Percentiles rank a stretch among this genome's conserved stretches.
phyloP scores from a whole-genome alignment of 169 alveolate species.

The Plasmodium vivax region DNA sequence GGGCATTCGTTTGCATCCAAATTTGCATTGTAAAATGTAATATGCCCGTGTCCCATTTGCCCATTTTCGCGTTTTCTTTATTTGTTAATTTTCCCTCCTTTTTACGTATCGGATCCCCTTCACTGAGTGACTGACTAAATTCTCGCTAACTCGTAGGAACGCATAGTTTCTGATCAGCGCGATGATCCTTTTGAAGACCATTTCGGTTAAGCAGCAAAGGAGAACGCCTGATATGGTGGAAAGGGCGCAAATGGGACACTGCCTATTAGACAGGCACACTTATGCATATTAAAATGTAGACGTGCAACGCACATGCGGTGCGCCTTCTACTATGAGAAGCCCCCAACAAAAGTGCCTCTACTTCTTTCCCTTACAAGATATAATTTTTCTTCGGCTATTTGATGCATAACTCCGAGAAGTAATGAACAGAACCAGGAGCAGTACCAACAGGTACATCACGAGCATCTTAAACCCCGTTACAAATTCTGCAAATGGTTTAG shows the following conservation, averaged over 20 bases:
- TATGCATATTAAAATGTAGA: slow-evolving; percentile 7
- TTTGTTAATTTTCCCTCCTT: background rate
- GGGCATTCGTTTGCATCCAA: background rate
- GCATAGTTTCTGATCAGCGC: slow-evolving; percentile 11
- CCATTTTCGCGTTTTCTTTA: background rate
- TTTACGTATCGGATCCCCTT: slow-evolving; percentile 71
- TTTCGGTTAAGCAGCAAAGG: slow-evolving; percentile 39
- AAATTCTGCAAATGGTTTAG: slow-evolving; percentile 49
- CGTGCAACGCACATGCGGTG: background rate
- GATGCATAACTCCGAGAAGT: slow-evolving; percentile 61
- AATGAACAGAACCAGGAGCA: slow-evolving; percentile 20
- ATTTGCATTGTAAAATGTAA: background rate
- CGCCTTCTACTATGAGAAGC: background rate
- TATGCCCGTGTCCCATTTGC: background rate
- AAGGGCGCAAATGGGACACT: background rate
- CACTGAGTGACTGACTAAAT: slow-evolving; percentile 30
- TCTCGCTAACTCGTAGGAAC: background rate
- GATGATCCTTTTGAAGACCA: slow-evolving; percentile 34
- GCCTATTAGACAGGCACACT: background rate
- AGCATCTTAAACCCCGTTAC: slow-evolving; percentile 50
- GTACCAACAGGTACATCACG: slow-evolving; percentile 18
- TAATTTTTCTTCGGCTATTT: slow-evolving; percentile 45
- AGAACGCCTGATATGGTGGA: slow-evolving; percentile 20
- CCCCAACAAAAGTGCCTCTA: background rate
- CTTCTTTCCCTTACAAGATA: slow-evolving; percentile 47